A percentile compares a stretch with the other conserved stretches of the same genome.
phyloP scores from a whole-genome alignment of 768 basidiomycete species.

The Suillus americanus region DNA sequence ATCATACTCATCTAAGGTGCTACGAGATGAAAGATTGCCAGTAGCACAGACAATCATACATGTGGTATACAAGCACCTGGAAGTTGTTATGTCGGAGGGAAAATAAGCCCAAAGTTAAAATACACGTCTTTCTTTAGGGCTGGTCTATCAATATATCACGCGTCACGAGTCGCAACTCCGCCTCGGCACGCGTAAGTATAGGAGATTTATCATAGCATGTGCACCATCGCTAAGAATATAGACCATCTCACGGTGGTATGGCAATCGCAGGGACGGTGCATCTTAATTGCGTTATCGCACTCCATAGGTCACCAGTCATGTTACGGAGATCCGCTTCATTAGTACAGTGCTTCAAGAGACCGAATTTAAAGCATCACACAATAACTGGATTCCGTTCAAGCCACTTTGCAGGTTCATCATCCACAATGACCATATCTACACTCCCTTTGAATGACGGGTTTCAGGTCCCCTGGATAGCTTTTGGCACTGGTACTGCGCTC shows the following conservation, averaged over 20 bases:
- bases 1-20: constrained; percentile 58
- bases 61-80: constrained; percentile 56
- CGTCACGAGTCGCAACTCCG: neutral
- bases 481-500: constrained; percentile 61
- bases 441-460: constrained; percentile 57
- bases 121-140: constrained; percentile 42
- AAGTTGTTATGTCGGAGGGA: constrained; percentile 51
- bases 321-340: constrained; percentile 16
- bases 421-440: constrained; percentile 26
- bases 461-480: constrained; percentile 55
- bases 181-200: neutral
- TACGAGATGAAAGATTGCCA: constrained; percentile 51
- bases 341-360: constrained; percentile 10
- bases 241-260: neutral
- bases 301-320: neutral
- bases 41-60: constrained; percentile 43
- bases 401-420: constrained; percentile 11
- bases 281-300: neutral
- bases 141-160: constrained; percentile 22
- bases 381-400: neutral
- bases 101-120: constrained; percentile 8
- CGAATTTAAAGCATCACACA: constrained; percentile 10
- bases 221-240: neutral
- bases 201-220: neutral
- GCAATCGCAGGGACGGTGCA: too few relatives aligned